Base-by-base conservation (phyloP, 805 yeast species). In the Dipodascus albidus region DNA sequence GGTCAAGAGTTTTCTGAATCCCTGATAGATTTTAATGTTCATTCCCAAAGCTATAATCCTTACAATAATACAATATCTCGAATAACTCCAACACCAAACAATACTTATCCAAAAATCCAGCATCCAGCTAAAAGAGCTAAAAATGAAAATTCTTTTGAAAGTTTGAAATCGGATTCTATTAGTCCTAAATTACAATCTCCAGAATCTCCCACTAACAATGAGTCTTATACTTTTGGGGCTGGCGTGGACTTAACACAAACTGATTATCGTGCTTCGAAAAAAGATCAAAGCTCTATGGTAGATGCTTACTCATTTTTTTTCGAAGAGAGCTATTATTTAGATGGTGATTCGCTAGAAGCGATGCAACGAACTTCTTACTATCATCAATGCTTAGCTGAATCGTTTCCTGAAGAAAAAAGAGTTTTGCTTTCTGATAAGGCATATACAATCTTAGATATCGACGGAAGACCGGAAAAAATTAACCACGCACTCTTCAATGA, bases 391-490 rank as follows among this genome's bases (percentile, higher is more conserved):
- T 31, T 31, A 15, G 38, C 38, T 9, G 38, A 31, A 31, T 9
- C 38, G 38, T 31, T 31, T 31, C 51, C 54, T 3, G 48, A 23
- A 11, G 23, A 38, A 23, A 48, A 19, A 1, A 35, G 41, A 19
- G 42, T 19, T 23, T 38, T 6, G 22, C 24, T 35, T 3, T 49
- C 52, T 2, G 48, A 9, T 2, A 23, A 17, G 23, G 48, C 48
- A 50, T 17, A 50, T 51, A 2, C 49, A 47, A 47, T 48, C 41
- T 17, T 41, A 41, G 54, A 47, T 48, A 51, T 47, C 48, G 8
- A 48, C 49, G 9, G 51, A 52, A 11, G 35, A 48, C 27, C 48
- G 42, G 15, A 9, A 31, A 9, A 15, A 9, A 31, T 31, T 31
- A 31, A 31, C 15, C 38, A 31, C 9, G 15, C 15, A 9, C 38